These are phyloP conservation scores for Solanum hybrid DNA, from an alignment of 305 asterid genomes.

Conservation along the genomic window DNA sequence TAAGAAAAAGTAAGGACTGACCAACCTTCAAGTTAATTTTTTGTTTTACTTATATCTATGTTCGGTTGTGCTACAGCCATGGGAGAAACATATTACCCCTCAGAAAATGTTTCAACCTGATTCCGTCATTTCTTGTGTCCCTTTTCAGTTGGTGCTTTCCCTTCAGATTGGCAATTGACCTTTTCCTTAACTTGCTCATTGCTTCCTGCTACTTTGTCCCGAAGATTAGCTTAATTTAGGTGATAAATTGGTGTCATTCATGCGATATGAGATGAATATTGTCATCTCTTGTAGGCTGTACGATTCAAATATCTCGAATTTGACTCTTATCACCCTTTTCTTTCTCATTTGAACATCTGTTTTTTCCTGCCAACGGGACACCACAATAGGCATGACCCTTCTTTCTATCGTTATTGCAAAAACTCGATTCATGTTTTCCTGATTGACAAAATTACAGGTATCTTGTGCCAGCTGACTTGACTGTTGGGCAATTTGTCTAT, in stretches of 20 bases:
- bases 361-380: background rate
- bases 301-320: background rate
- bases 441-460: constrained; percentile 23
- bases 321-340: background rate
- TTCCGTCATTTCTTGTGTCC: background rate
- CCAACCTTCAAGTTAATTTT: background rate
- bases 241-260: background rate
- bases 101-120: background rate
- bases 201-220: background rate
- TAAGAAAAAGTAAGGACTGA: constrained; percentile 31
- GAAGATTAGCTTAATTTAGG: background rate
- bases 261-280: background rate
- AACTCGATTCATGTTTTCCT: background rate
- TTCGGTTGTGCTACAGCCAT: background rate
- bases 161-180: background rate
- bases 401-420: background rate
- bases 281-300: background rate
- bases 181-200: background rate
- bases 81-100: background rate
- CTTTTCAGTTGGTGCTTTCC: background rate
- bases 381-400: background rate
- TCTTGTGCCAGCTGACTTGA: constrained; percentile 43
- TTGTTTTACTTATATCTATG: background rate
- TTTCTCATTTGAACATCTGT: background rate
- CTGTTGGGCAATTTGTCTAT: constrained; percentile 39